Evolutionary conservation across 202 grass and related monocot species (phyloP), one percentile per base, ranked within the genome.

Genomic region (Brachypodium distachyon): DNA sequence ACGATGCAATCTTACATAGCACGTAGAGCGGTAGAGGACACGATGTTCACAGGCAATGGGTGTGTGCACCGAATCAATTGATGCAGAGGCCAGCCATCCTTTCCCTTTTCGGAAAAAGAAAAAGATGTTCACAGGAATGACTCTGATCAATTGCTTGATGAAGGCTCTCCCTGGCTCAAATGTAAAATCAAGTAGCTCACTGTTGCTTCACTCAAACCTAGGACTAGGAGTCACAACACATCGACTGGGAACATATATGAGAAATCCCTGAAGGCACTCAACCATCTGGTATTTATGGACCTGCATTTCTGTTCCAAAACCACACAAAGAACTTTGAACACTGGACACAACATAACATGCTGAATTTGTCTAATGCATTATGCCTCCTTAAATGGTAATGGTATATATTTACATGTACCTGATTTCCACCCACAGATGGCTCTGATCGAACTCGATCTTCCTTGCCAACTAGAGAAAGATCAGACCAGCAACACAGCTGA

Each of bases 361-460:
- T 53, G 9, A 68, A 74, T 53, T 36, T 44, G n/a, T 69, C 57
- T 62, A n/a, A 73, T 47, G 42, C 73, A 87, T 59, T 37, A 52
- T 37, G 56, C 73, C 59, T 29, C 49, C 56, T 77, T 23, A 13
- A 43, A 73, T 18, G 41, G 27, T 44, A 23, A 61, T 39, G 52
- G 26, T 88, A 75, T 88, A 74, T 88, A 79, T 83, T 87, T 87
- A 84, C 81, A 84, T 63, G 46, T 54, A 43, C 70, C 69, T 79
- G 53, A 75, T 56, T 33, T 79, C 40, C 52, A 23, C 53, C 67
- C 69, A 14, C 44, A 55, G 32, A 12, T 54, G 70, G 81, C 86
- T 84, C 80, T 7, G 9, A 79, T 46, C 79, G 1, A 60, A 63
- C 22, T 70, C 44, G 17, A 80, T 79, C 69, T 70, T 88, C 81